A percentile compares a stretch with the other conserved stretches of the same genome.
Evolutionary conservation across 371 early-diverging fungal genomes (phyloP).

Genomic region (Polyrhizophydium stewartii): DNA sequence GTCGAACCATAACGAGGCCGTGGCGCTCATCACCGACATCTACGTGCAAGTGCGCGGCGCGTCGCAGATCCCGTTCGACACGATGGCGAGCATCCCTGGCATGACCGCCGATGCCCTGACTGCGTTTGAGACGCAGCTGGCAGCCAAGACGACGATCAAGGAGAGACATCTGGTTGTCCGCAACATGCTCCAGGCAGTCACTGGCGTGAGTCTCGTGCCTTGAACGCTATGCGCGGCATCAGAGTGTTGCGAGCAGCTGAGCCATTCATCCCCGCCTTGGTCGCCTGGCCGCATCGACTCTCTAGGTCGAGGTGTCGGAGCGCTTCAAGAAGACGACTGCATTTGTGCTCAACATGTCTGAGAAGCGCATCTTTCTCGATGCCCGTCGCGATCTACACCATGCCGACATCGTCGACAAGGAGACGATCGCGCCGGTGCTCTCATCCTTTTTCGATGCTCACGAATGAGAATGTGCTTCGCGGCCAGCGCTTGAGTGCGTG

Average conservation of each 20-base stretch:
- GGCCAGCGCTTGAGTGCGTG: too few relatives aligned
- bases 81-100: slow-evolving; percentile 32
- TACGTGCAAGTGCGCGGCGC: slow-evolving; percentile 35
- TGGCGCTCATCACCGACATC: slow-evolving; percentile 41
- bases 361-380: slow-evolving; percentile 9
- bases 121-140: slow-evolving; percentile 26
- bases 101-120: slow-evolving; percentile 20
- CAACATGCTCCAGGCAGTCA: slow-evolving; percentile 37
- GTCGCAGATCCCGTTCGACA: slow-evolving; percentile 28
- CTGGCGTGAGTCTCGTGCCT: slow-evolving; percentile 30
- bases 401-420: neutral
- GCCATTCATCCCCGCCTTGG: neutral
- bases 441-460: neutral
- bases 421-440: neutral
- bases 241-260: neutral
- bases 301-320: slow-evolving; percentile 11
- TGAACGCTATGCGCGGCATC: neutral
- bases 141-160: slow-evolving; percentile 16
- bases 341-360: slow-evolving; percentile 14
- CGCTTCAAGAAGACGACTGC: slow-evolving; percentile 8
- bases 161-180: slow-evolving; percentile 36
- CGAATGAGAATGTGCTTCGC: neutral
- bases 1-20: slow-evolving; percentile 41
- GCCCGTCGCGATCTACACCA: neutral
- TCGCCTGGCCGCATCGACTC: neutral